These are phyloP conservation scores for Zygnema cylindricum DNA, from an alignment of 139 green algal species.

Conservation along the genomic window DNA sequence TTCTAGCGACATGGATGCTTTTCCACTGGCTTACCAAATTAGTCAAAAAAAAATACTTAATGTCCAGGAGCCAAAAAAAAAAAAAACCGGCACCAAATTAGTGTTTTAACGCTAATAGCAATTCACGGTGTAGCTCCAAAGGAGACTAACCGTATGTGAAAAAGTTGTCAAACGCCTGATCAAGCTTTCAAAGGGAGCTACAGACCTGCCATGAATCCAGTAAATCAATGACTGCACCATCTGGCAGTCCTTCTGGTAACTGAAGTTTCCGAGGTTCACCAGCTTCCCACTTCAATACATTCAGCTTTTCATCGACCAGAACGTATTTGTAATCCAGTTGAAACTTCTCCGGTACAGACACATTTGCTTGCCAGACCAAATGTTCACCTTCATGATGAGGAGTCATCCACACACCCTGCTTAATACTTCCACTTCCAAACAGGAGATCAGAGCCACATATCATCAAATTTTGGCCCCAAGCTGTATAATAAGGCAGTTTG, in stretches of 20 bases:
- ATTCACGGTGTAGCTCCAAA: too few species aligned
- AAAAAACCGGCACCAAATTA: too few species aligned
- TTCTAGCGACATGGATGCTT: too few species aligned
- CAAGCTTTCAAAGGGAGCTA: background rate
- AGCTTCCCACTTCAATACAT: conserved; percentile 59
- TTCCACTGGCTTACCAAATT: background rate
- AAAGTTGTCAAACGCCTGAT: background rate
- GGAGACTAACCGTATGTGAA: background rate
- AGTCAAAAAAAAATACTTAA: conserved; percentile 8
- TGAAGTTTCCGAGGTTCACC: background rate
- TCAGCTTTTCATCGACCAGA: conserved; percentile 53
- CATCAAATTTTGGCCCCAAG: conserved; percentile 61
- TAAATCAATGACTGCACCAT: conserved; percentile 50
- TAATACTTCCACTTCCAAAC: conserved; percentile 51
- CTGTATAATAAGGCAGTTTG: conserved; percentile 46
- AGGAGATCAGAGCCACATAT: conserved; percentile 42
- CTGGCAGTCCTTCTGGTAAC: conserved; percentile 33
- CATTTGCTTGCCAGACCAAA: conserved; percentile 52
- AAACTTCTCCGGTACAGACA: conserved; percentile 39
- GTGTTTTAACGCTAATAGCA: too few species aligned
- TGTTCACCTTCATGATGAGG: conserved; percentile 51
- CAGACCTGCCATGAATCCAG: conserved; percentile 60
- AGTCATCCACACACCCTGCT: conserved; percentile 61
- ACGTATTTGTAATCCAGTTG: conserved; percentile 56
- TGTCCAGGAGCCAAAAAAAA: background rate